Evolutionary conservation across 1,284 basidiomycete species (phyloP), one percentile per base, ranked within the genome.

Genomic region (Earliella scabrosa): DNA sequence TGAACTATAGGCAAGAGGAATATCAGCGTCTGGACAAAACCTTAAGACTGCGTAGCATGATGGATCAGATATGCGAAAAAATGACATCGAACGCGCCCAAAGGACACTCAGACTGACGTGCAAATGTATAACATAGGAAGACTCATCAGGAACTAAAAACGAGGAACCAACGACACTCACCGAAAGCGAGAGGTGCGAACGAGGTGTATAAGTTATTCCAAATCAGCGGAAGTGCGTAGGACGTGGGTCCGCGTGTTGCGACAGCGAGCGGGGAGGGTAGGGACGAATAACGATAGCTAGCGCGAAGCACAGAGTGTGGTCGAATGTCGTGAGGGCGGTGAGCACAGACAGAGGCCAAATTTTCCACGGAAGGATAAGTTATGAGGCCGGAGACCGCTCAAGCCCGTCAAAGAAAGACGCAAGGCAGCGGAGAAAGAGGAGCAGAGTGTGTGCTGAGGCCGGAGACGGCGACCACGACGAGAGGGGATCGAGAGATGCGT

Each of bases 61-160:
- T 51, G n/a, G 23, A 55, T 65, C 61, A 67, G 56, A 59, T 71
- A 73, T 65, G 75, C 72, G 73, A 71, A 66, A 71, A 66, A 61
- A 52, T 77, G 57, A 65, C 79, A 71, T 80, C 78, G 60, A 74
- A 34, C 63, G 66, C 64, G 66, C 56, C 63, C 24, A 21, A 40
- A 36, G 49, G 58, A 55, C 65, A 67, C 67, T 82, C 78, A 59
- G 79, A 78, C 80, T 80, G 81, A 81, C 79, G 78, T 81, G 81
- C 79, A 82, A 81, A 82, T 53, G 34, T 50, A 45, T 10, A 41
- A 2, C 18, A 41, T 59, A 51, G 44, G 54, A 29, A 43, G 34
- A 34, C 34, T 63, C 63, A 66, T 63, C 64, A 40, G 23, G 32
- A 27, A 20, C 4, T 9, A 21, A 23, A 24, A 53, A 16, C 43